Conservation (phyloP, 2,329 filamentous ascomycete species). For the Parascedosporium putredinis region DNA sequence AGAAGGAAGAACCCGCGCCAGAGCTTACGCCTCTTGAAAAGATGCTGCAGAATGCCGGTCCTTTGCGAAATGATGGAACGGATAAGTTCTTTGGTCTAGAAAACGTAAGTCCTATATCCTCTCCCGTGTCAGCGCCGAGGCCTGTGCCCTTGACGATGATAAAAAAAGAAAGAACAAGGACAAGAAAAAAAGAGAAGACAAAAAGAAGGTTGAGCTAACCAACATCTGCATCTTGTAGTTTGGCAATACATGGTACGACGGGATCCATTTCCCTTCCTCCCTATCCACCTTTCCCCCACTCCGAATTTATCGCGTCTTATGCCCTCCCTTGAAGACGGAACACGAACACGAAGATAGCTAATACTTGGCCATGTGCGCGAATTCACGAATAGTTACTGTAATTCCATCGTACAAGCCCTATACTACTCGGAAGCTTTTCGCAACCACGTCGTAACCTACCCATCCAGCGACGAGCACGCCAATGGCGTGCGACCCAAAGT, state of each 20-base stretch:
- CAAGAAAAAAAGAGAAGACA: neutral
- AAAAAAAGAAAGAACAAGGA: neutral
- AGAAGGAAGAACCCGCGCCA: constrained; percentile 46
- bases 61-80: constrained; percentile 75
- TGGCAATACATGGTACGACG: constrained; percentile 83
- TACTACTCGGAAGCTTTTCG: constrained; percentile 94
- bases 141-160: neutral
- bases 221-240: constrained; percentile 51
- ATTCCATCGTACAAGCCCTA: constrained; percentile 93
- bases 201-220: neutral
- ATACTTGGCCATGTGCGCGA: neutral
- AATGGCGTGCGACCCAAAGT: constrained; percentile 47
- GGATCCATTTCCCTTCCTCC: neutral
- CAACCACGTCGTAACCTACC: constrained; percentile 88
- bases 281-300: neutral
- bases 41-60: constrained; percentile 72
- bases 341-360: neutral
- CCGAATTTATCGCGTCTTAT: too few relatives aligned
- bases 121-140: constrained; percentile 13
- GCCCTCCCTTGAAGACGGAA: too few relatives aligned
- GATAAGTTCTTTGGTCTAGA: constrained; percentile 98
- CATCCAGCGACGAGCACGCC: constrained; percentile 59
- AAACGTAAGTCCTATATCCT: constrained; percentile 67
- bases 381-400: constrained; percentile 65
- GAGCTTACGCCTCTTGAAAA: constrained; percentile 56